Conservation (phyloP, 2,329 filamentous ascomycete species). For the Ophiobolus disseminans region DNA sequence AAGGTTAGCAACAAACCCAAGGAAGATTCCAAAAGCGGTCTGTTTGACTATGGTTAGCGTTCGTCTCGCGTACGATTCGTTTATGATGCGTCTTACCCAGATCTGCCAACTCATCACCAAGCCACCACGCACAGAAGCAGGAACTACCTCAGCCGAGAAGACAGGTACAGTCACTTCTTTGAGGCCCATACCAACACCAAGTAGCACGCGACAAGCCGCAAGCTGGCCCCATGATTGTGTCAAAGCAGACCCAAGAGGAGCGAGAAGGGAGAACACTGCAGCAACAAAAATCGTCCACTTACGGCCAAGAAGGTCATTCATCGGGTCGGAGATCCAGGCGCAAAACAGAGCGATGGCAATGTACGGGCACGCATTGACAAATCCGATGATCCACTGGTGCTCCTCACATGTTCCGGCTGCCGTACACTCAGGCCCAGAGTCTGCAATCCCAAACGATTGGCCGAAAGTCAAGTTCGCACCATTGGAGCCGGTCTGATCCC, state of each 20-base stretch:
- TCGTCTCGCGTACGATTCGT: no score
- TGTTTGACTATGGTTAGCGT: no score
- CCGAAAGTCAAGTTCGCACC: slow-evolving; percentile 68
- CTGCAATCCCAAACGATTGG: slow-evolving; percentile 37
- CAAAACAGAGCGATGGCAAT: slow-evolving; percentile 40
- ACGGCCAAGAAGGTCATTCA: slow-evolving; percentile 41
- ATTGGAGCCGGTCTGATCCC: slow-evolving; percentile 65
- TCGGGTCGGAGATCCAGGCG: slow-evolving; percentile 36
- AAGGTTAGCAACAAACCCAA: slow-evolving; percentile 52
- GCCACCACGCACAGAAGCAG: slow-evolving; percentile 57
- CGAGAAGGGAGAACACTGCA: slow-evolving; percentile 43
- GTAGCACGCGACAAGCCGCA: slow-evolving; percentile 45
- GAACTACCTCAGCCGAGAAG: slow-evolving; percentile 57
- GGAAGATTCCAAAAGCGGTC: slow-evolving; percentile 55
- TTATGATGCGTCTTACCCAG: no score
- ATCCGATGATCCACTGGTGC: slow-evolving; percentile 45
- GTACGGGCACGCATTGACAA: slow-evolving; percentile 41
- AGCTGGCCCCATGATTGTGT: slow-evolving; percentile 51
- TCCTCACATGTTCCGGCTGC: slow-evolving; percentile 35
- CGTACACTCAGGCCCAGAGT: slow-evolving; percentile 28
- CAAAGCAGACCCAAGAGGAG: slow-evolving; percentile 45
- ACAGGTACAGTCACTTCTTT: slow-evolving; percentile 55
- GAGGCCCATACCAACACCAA: slow-evolving; percentile 54
- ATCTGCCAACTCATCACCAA: slow-evolving; percentile 58
- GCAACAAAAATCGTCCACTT: slow-evolving; percentile 45